Base-by-base conservation (phyloP, 805 yeast species). In the Ogataea nonfermentans region DNA sequence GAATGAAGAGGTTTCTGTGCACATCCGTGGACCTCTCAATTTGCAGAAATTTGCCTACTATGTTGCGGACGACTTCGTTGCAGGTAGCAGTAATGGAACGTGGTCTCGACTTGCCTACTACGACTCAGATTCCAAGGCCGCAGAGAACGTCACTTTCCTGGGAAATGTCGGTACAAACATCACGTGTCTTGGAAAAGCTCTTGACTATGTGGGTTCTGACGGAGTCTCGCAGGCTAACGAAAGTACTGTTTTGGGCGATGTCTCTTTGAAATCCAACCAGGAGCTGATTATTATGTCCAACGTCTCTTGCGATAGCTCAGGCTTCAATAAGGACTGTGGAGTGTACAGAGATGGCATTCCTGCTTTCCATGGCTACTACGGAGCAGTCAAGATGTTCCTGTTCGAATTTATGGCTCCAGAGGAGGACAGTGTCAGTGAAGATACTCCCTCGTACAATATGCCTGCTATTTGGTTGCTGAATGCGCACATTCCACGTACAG, bases 381-480 rank as follows among this genome's bases (percentile, higher is more conserved):
- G 90, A 31, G 57, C 69, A 12, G 74, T 78, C 37, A 84, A 83
- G 63, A 74, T 83, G 83, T 84, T 83, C 53, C 62, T 82, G 46
- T 83, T 84, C 52, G 81, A 81, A 58, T 84, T 84, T 57, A 64
- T 67, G 40, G 77, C 80, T 76, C 90, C 90, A 32, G 61, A 65
- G 20, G 87, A 81, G 51, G 52, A 65, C 16, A 62, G 64, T 37
- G 43, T 34, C n/a, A 45, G 36, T n/a, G 52, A 55, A 32, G 63
- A 66, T 39, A 49, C 66, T 9, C 46, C 65, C 4, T 56, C 58
- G 41, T 81, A 71, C 55, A 74, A 84, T 59, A 65, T 81, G 79
- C 87, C 90, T 8, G 89, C 87, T 14, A 81, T 60, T 36, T 83
- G 90, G 90, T 66, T 83, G 44, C 66, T 83, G 54, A 82, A 83